Base-by-base conservation (phyloP, 345 rosid genomes). In the Arabidopsis thaliana region DNA sequence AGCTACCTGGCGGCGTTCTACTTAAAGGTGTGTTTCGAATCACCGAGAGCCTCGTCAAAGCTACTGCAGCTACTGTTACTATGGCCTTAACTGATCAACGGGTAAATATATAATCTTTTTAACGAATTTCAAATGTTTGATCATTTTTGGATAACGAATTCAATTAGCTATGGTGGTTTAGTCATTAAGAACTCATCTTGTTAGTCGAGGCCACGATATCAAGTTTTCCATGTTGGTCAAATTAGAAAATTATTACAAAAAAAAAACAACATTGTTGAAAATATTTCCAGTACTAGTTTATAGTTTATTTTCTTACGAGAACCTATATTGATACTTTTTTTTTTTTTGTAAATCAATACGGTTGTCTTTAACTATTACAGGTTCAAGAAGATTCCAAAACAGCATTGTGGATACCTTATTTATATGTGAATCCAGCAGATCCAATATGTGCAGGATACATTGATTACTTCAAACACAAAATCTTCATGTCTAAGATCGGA, bases 401-500 rank as follows among this genome's bases (percentile, higher is more conserved):
- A 8, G 79, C 84, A 16, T 67, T 49, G 0, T 91, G 92, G 93
- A 61, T 40, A 49, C 93, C 93, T 0, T 23, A 59, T 66, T 42
- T 91, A 2, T 88, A 73, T 61, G 86, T 87, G 69, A 88, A 88
- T 66, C 78, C 82, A 10, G 61, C 49, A 3, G 96, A 88, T 66
- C 81, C 71, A 56, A 73, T 86, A 1, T 83, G 90, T 56, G 82
- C 87, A 1, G 96, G 84, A 33, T 88, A 84, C 40, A 81, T 84
- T 37, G 86, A 87, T 7, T 83, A 89, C 71, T 86, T 87, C 60
- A 72, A 71, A 23, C 83, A 87, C 64, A 83, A 84, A 79, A 79
- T 64, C 64, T 76, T 59, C 71, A 87, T 85, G 91, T 83, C 78
- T 16, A 71, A 80, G 67, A 81, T 77, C 2, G 88, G 88, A 6